Evolutionary conservation across 352 stramenopile genomes (phyloP), one percentile per base, ranked within the genome.

Genomic region (Globisporangium lucens): DNA sequence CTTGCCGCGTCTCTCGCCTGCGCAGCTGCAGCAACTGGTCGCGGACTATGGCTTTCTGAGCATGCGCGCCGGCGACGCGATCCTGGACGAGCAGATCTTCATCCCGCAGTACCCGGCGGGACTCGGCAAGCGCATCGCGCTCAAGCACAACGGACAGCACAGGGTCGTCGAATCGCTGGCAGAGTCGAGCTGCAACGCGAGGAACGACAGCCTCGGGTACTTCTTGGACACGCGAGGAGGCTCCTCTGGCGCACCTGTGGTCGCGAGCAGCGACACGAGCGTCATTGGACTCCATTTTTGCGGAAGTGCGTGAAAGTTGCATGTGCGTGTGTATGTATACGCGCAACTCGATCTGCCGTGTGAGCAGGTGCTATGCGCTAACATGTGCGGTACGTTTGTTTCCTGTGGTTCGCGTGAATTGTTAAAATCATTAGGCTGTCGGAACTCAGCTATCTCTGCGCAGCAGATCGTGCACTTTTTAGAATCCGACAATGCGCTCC

Each of bases 231-330:
- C 81, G 10, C 65, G 69, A n/a, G 77, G 77, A 9, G 81, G 79
- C 3, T 86, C 81, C 5, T 89, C 80, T 0, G 80, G 80, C 5
- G 66, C 80, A 1, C 80, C 80, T 0, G 80, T 89, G 29, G 73
- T 89, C 43, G 73, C 74, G 12, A 69, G 66, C 43, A 30, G 36
- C 0, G 81, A 89, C 51, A 73, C 68, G 24, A 58, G 60, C 9
- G 79, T 89, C 24, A 41, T 89, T 3, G 81, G 75, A 2, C 57
- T 89, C 2, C 81, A 89, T 63, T 82, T 85, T 55, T 89, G 81
- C 58, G 79, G 76, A 36, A 76, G 78, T 67, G 36, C 12, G 61
- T 58, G 30, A 12, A 20, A 20, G 4, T 12, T 13, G 15, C 72
- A 35, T 58, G 72, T 17, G 7, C 49, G 36, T 24, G 10, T 38